A percentile compares a stretch with the other conserved stretches of the same genome.
These are phyloP conservation scores for Backusella westeae DNA, from an alignment of 192 early-diverging fungal species.

Conservation along the genomic window DNA sequence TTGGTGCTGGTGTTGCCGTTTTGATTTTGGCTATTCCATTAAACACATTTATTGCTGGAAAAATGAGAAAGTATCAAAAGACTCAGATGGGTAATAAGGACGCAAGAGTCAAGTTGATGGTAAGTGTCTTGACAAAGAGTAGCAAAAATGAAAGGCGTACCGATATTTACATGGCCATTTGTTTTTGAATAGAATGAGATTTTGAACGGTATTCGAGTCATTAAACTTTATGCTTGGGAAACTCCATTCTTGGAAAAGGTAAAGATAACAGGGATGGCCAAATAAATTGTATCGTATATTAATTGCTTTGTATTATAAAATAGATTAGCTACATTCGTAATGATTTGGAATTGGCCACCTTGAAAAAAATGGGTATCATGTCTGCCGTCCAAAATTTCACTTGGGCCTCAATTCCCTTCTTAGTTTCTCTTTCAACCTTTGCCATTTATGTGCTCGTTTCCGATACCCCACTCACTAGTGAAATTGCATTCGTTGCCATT, in stretches of 20 bases:
- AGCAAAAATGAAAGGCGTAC: not conserved
- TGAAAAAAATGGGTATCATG: constrained; percentile 73
- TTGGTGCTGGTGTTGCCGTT: constrained; percentile 82
- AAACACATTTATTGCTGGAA: constrained; percentile 65
- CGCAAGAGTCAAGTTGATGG: constrained; percentile 51
- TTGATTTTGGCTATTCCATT: constrained; percentile 85
- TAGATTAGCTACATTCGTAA: constrained; percentile 61
- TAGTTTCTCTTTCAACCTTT: constrained; percentile 86
- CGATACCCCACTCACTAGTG: constrained; percentile 53
- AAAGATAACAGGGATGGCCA: constrained; percentile 3
- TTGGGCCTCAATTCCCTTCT: constrained; percentile 82
- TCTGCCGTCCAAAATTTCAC: constrained; percentile 71
- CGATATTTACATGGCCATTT: not conserved
- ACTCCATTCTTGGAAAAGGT: constrained; percentile 72
- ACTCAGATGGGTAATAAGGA: constrained; percentile 89
- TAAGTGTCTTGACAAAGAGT: not conserved
- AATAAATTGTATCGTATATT: not conserved
- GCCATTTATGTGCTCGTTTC: constrained; percentile 64
- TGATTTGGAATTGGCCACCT: constrained; percentile 70
- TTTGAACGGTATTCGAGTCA: constrained; percentile 89
- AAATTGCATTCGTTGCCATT: constrained; percentile 83
- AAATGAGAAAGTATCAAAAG: constrained; percentile 71
- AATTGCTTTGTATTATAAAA: not conserved
- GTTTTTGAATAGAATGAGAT: constrained; percentile 63
- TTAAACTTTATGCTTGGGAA: constrained; percentile 97